These are phyloP conservation scores for Backusella psychrophila DNA, from an alignment of 192 early-diverging fungal genomes.

Conservation along the genomic window DNA sequence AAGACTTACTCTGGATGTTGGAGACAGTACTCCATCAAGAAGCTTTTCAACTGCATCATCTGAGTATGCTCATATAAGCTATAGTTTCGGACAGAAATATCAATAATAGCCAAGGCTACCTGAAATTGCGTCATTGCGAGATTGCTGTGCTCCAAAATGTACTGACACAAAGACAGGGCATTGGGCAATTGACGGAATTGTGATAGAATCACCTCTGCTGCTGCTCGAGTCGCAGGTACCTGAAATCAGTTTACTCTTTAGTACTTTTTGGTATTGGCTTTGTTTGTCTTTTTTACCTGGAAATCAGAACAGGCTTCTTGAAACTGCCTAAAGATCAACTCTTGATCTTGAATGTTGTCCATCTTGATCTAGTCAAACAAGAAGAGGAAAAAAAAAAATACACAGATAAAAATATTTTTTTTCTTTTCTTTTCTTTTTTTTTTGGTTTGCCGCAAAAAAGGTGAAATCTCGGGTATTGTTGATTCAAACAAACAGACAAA, in stretches of 20 bases:
- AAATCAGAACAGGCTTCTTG: constrained; percentile 55
- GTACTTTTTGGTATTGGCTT: no score
- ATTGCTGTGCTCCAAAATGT: constrained; percentile 58
- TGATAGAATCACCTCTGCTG: constrained; percentile 49
- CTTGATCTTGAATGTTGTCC: constrained; percentile 13
- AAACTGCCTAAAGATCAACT: constrained; percentile 42
- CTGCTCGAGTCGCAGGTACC: constrained; percentile 51
- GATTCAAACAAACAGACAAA: neutral
- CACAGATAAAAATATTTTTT: no score
- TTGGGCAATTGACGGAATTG: constrained; percentile 53
- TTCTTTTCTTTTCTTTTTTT: neutral
- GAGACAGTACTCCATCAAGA: constrained; percentile 55
- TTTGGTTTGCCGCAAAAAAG: neutral
- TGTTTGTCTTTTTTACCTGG: constrained; percentile 35
- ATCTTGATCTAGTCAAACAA: neutral
- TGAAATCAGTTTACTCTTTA: constrained; percentile 8
- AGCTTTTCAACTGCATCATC: constrained; percentile 53
- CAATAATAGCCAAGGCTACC: constrained; percentile 53
- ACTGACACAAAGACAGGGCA: constrained; percentile 57
- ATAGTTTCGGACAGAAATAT: constrained; percentile 57
- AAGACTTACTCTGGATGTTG: constrained; percentile 45
- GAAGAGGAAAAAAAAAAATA: no score
- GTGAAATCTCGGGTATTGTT: neutral
- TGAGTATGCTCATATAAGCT: constrained; percentile 49
- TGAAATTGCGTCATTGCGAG: constrained; percentile 60